Evolutionary conservation across 2,329 filamentous ascomycete genomes (phyloP).

Genomic region (Pseudopithomyces maydicus): DNA sequence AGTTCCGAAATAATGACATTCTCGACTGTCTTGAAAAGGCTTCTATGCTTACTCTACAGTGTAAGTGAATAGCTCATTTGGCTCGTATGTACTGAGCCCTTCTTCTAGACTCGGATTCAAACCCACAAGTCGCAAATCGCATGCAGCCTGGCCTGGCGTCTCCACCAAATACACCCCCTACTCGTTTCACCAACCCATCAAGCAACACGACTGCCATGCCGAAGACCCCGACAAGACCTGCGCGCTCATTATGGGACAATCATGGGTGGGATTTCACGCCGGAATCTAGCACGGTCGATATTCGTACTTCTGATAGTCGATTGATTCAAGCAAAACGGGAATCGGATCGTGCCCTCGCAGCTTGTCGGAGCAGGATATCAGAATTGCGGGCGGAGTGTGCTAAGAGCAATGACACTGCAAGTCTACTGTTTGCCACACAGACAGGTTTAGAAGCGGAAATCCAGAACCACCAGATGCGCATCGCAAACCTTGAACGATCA

Average conservation of each 20-base stretch:
- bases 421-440: slow-evolving; percentile 22
- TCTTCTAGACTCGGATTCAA: slow-evolving; percentile 30
- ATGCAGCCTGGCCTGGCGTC: slow-evolving; percentile 33
- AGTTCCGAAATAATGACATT: slow-evolving; percentile 44
- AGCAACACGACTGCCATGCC: slow-evolving; percentile 21
- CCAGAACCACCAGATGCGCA: slow-evolving; percentile 32
- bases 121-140: slow-evolving; percentile 23
- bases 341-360: slow-evolving; percentile 42
- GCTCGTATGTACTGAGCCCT: slow-evolving; percentile 8
- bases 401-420: slow-evolving; percentile 29
- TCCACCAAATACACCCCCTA: slow-evolving; percentile 41
- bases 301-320: slow-evolving; percentile 39
- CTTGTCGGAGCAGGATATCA: slow-evolving; percentile 41
- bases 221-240: slow-evolving; percentile 28
- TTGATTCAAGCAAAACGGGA: slow-evolving; percentile 44
- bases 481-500: slow-evolving; percentile 34
- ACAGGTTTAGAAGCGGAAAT: slow-evolving; percentile 33
- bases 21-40: slow-evolving; percentile 42
- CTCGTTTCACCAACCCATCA: slow-evolving; percentile 17
- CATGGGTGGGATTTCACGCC: slow-evolving; percentile 26
- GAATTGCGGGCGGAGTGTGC: slow-evolving; percentile 38
- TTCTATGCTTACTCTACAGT: slow-evolving; percentile 44
- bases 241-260: slow-evolving; percentile 29
- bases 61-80: slow-evolving; percentile 19
- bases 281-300: slow-evolving; percentile 24